Conservation (phyloP, 495 filamentous ascomycete genomes). For the Xylaria venustula region DNA sequence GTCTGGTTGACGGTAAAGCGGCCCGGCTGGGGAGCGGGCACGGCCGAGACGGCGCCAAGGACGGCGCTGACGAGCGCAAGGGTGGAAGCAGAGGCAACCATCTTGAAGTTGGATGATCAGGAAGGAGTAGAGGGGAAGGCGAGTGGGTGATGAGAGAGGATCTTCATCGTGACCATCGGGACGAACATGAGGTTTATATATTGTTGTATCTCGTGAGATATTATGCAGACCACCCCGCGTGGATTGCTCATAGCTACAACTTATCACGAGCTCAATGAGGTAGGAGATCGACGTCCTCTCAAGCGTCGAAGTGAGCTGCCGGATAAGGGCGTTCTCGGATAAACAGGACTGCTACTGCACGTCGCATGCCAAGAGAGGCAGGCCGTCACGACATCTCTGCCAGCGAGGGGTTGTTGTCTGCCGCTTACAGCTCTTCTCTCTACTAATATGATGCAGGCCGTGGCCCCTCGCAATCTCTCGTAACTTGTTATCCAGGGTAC, state of each 20-base stretch:
- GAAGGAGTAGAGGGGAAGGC: background rate
- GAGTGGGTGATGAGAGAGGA: background rate
- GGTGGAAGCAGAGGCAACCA: background rate
- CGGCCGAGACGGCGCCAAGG: constrained; percentile 36
- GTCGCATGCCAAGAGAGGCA: constrained; percentile 12
- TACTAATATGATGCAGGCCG: background rate
- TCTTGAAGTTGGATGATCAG: background rate
- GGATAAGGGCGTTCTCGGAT: background rate
- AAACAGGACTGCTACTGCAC: background rate
- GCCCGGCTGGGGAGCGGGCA: constrained; percentile 17
- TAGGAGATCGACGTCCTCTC: constrained; percentile 6
- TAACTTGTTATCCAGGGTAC: background rate
- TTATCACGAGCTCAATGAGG: background rate
- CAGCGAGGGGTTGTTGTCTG: background rate
- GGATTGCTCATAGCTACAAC: background rate
- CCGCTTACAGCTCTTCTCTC: background rate
- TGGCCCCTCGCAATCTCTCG: background rate
- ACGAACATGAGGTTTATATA: constrained; percentile 5
- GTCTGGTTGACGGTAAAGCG: constrained; percentile 53
- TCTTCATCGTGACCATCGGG: background rate
- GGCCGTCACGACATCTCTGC: background rate
- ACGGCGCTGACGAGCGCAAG: constrained; percentile 15
- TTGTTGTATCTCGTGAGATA: background rate
- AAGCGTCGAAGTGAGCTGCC: background rate
- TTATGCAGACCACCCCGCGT: background rate